Conservation (phyloP, 805 yeast genomes). For the Saccharomycodes ludwigii region DNA sequence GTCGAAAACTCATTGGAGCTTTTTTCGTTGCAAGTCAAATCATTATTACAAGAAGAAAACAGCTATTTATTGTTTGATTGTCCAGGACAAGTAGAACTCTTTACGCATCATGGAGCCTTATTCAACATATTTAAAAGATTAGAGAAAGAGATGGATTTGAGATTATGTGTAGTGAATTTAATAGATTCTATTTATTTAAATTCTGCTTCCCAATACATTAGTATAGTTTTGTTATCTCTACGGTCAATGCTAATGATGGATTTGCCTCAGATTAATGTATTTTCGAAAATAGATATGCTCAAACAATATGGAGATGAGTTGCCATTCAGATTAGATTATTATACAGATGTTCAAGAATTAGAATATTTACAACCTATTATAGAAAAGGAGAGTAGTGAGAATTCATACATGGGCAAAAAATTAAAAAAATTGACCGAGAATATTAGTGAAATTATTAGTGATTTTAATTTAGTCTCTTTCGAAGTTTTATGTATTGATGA, state of each 20-base stretch:
- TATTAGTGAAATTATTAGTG: conserved; percentile 74
- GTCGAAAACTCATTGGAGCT: conserved; percentile 44
- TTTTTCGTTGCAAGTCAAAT: conserved; percentile 43
- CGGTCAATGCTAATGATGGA: conserved; percentile 90
- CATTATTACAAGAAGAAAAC: conserved; percentile 41
- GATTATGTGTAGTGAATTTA: conserved; percentile 76
- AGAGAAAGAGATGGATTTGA: conserved; percentile 49
- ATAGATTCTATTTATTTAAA: conserved; percentile 76
- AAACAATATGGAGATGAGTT: conserved; percentile 57
- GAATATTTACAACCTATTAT: conserved; percentile 53
- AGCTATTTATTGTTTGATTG: conserved; percentile 75
- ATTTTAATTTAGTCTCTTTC: conserved; percentile 76
- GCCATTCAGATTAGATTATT: conserved; percentile 73
- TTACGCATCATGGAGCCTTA: conserved; percentile 77
- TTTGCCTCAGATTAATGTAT: conserved; percentile 84
- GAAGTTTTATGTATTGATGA: conserved; percentile 88
- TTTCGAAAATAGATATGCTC: conserved; percentile 80
- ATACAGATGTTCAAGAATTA: conserved; percentile 86
- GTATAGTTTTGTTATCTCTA: conserved; percentile 65
- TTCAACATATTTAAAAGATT: conserved; percentile 52
- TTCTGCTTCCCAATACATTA: conserved; percentile 80
- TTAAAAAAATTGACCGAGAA: conserved; percentile 60
- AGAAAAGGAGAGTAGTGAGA: conserved; percentile 51
- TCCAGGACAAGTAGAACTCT: conserved; percentile 94
- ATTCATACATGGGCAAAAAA: conserved; percentile 33